Percentiles rank a stretch among this genome's conserved stretches.
phyloP scores from a whole-genome alignment of 805 yeast species.

The Blastobotrys terrestris region DNA sequence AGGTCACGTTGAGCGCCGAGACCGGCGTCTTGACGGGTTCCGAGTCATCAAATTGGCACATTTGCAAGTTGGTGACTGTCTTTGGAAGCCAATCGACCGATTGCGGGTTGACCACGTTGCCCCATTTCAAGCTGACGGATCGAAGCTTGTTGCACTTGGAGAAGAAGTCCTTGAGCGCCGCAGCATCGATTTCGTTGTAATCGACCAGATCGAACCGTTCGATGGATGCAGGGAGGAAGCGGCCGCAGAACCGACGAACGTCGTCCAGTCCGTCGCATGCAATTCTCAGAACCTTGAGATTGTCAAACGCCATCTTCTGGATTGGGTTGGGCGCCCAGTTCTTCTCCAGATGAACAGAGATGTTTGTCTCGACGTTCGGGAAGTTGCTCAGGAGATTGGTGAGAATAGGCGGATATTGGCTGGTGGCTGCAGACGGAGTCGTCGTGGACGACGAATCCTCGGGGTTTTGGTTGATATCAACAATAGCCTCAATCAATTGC shows the following conservation, averaged over 20 bases:
- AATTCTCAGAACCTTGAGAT: slow-evolving; percentile 3
- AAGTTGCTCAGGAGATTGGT: not conserved
- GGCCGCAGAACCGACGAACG: slow-evolving; percentile 5
- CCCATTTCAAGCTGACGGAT: slow-evolving; percentile 6
- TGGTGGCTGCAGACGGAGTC: not conserved
- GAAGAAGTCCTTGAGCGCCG: not conserved
- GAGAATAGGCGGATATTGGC: not conserved
- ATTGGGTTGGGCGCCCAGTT: not conserved
- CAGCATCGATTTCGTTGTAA: slow-evolving; percentile 4
- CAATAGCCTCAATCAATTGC: not conserved
- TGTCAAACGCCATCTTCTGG: not conserved
- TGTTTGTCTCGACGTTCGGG: not conserved
- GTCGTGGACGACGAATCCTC: too few species aligned
- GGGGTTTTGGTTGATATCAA: not conserved
- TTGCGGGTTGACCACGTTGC: slow-evolving; percentile 2
- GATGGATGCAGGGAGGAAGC: slow-evolving; percentile 2
- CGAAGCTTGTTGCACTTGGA: slow-evolving; percentile 6
- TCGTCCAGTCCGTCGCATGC: not conserved
- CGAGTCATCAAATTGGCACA: not conserved
- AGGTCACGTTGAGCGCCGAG: slow-evolving; percentile 4
- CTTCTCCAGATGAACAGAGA: not conserved
- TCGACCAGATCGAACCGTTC: slow-evolving; percentile 6
- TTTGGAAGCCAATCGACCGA: slow-evolving; percentile 4
- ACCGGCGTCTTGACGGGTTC: not conserved
- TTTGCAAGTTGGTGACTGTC: slow-evolving; percentile 3